Evolutionary conservation across 1,139 yeast genomes (phyloP).

Genomic region (Lizanozyma gosingica): DNA sequence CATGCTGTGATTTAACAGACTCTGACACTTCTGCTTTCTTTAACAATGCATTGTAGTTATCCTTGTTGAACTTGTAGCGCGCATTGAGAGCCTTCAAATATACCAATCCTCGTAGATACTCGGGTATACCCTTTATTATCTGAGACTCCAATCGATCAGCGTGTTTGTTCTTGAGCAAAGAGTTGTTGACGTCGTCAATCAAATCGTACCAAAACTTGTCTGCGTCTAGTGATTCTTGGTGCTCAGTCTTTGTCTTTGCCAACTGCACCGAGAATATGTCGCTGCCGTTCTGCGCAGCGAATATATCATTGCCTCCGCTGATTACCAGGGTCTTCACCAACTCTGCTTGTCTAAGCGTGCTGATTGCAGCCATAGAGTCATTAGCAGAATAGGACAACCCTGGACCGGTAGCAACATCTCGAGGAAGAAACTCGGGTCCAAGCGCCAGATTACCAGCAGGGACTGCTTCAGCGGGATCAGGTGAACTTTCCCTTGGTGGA

Average conservation of each 20-base stretch:
- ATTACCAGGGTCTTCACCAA: neutral
- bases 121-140: conserved; percentile 27
- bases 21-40: conserved; percentile 17
- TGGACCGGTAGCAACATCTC: too few species aligned
- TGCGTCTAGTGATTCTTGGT: neutral
- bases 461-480: too few species aligned
- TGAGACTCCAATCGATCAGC: conserved; percentile 18
- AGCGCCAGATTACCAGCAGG: too few species aligned
- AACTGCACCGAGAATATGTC: neutral
- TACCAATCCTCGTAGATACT: conserved; percentile 18
- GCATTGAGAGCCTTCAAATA: conserved; percentile 28
- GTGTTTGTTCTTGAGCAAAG: conserved; percentile 11
- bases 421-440: too few species aligned
- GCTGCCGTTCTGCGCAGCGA: neutral
- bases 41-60: conserved; percentile 22
- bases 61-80: conserved; percentile 21
- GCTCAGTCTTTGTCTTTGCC: neutral
- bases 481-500: too few species aligned
- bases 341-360: neutral
- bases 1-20: conserved; percentile 8
- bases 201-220: conserved; percentile 18
- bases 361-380: neutral
- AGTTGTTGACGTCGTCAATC: conserved; percentile 8
- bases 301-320: neutral
- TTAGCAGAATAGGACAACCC: neutral